Evolutionary conservation across 805 yeast species (phyloP).

Genomic region (Saturnispora galanensis): DNA sequence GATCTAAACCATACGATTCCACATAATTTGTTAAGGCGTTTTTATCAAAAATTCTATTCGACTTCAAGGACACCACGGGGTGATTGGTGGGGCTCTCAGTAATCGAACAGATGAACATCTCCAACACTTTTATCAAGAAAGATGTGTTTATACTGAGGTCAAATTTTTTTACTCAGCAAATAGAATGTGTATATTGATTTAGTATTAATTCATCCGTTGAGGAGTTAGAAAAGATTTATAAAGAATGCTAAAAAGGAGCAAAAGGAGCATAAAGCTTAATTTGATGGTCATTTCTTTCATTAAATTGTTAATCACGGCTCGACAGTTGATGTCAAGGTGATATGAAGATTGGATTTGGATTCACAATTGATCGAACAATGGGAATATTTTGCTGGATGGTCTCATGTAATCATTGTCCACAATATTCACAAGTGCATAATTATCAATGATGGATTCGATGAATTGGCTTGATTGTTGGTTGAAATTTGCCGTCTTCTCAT

Average conservation of each 20-base stretch:
- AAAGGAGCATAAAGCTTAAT: conserved; percentile 1
- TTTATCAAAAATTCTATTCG: conserved; percentile 64
- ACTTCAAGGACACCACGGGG: conserved; percentile 70
- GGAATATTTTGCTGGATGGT: conserved; percentile 46
- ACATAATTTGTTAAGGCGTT: conserved; percentile 52
- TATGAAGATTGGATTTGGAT: background rate
- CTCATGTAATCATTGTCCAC: conserved; percentile 74
- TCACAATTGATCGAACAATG: conserved; percentile 34
- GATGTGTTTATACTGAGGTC: background rate
- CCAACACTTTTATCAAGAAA: background rate
- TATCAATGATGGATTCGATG: conserved; percentile 38
- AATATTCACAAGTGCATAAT: conserved; percentile 71
- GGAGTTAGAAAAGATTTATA: conserved; percentile 11
- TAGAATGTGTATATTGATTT: background rate
- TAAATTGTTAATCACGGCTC: background rate
- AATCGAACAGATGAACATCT: conserved; percentile 23
- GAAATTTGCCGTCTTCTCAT: conserved; percentile 14
- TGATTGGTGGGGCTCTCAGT: conserved; percentile 62
- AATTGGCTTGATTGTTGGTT: conserved; percentile 28
- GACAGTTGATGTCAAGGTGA: conserved; percentile 15
- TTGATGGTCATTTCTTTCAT: conserved; percentile 4
- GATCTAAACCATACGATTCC: conserved; percentile 60
- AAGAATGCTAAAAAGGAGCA: background rate
- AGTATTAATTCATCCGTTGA: conserved; percentile 15
- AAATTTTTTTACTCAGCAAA: background rate